Conservation (phyloP, 2,329 filamentous ascomycete genomes). For the Aaosphaeria arxii region DNA sequence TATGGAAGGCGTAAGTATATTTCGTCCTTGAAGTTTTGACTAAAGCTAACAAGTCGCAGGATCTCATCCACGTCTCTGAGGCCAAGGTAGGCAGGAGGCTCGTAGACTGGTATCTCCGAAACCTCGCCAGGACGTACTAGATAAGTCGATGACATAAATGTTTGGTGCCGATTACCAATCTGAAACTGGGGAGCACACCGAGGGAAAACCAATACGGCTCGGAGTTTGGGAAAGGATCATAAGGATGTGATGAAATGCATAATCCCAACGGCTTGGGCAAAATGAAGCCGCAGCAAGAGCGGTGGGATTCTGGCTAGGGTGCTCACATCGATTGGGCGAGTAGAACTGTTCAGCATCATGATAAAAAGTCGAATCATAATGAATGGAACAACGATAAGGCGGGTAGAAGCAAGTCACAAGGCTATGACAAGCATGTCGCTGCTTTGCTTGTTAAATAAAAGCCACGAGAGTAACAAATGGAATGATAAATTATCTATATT, state of each 20-base stretch:
- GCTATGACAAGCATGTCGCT: too few species aligned
- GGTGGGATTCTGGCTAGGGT: not conserved
- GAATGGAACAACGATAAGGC: too few species aligned
- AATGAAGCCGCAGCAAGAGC: not conserved
- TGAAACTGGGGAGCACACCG: too few species aligned
- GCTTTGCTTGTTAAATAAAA: too few species aligned
- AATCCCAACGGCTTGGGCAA: conserved; percentile 6
- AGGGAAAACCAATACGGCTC: conserved; percentile 12
- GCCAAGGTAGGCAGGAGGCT: conserved; percentile 96
- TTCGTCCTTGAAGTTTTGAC: conserved; percentile 1
- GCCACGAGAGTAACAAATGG: too few species aligned
- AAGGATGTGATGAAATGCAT: conserved; percentile 28
- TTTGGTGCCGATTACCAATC: not conserved
- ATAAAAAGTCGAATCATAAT: too few species aligned
- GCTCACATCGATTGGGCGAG: not conserved
- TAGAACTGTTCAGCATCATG: too few species aligned
- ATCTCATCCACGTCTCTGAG: conserved; percentile 97
- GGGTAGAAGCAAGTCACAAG: too few species aligned
- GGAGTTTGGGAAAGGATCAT: conserved; percentile 28
- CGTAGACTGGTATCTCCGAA: conserved; percentile 98
- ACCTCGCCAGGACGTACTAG: conserved; percentile 92
- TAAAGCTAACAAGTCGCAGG: conserved; percentile 50
- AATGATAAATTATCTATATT: too few species aligned
- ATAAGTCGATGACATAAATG: conserved; percentile 1
- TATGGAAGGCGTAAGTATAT: conserved; percentile 77